A percentile compares a stretch with the other conserved stretches of the same genome.
phyloP scores from a whole-genome alignment of 495 filamentous ascomycete species.

The Podospora comata region DNA sequence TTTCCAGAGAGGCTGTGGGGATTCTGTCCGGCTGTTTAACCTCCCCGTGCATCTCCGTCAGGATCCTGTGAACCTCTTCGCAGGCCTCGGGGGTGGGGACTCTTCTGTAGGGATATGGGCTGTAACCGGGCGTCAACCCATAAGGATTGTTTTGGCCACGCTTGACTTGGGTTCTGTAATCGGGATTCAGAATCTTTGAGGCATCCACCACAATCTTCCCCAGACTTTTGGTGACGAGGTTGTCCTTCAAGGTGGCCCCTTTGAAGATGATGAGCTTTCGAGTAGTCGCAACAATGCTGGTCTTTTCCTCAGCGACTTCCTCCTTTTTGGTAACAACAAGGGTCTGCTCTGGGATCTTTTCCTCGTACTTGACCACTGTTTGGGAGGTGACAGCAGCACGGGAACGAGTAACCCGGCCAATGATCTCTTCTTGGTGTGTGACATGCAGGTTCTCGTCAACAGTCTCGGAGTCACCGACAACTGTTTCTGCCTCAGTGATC shows the following conservation, averaged over 20 bases:
- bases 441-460: neutral
- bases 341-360: neutral
- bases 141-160: slow-evolving; percentile 44
- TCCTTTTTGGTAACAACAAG: neutral
- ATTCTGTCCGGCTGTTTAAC: slow-evolving; percentile 59
- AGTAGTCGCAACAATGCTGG: neutral
- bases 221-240: neutral
- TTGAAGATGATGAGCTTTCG: slow-evolving; percentile 16
- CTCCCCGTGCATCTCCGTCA: slow-evolving; percentile 65
- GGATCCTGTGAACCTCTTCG: slow-evolving; percentile 65
- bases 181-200: slow-evolving; percentile 21
- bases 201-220: slow-evolving; percentile 20
- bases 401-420: neutral
- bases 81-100: slow-evolving; percentile 72
- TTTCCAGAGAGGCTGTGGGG: slow-evolving; percentile 70
- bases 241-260: slow-evolving; percentile 16
- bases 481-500: neutral
- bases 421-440: neutral
- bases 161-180: slow-evolving; percentile 28
- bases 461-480: neutral
- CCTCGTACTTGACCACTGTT: neutral
- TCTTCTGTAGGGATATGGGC: slow-evolving; percentile 67
- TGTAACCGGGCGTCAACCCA: slow-evolving; percentile 45
- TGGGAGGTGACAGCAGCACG: neutral
- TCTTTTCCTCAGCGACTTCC: neutral